These are phyloP conservation scores for Aspergillus indologenus DNA, from an alignment of 495 filamentous ascomycete species.

Conservation along the genomic window DNA sequence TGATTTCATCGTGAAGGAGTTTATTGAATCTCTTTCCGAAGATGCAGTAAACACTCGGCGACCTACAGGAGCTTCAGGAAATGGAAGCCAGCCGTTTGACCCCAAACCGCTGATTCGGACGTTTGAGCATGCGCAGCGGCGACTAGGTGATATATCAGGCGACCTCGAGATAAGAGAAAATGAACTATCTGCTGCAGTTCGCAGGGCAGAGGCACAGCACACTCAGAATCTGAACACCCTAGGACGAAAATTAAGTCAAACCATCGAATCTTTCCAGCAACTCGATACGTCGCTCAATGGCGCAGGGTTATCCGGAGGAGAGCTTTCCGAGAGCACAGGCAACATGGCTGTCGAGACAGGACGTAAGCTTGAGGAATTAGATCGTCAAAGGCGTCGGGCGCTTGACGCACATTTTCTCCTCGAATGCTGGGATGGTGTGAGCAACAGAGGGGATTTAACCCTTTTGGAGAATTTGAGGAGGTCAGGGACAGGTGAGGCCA, in stretches of 20 bases:
- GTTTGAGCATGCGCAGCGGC: slow-evolving; percentile 83
- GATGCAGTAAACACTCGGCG: slow-evolving; percentile 75
- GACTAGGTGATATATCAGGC: slow-evolving; percentile 76
- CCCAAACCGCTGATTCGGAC: slow-evolving; percentile 95
- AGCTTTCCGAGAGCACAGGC: slow-evolving; percentile 63
- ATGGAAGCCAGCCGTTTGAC: slow-evolving; percentile 77
- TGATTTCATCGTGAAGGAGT: slow-evolving; percentile 97
- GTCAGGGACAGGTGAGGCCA: slow-evolving; percentile 77
- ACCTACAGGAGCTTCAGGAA: slow-evolving; percentile 43
- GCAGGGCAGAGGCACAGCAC: slow-evolving; percentile 89
- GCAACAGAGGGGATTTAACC: slow-evolving; percentile 75
- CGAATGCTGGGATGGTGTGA: slow-evolving; percentile 93
- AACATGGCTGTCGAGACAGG: slow-evolving; percentile 93
- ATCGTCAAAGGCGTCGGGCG: slow-evolving; percentile 84
- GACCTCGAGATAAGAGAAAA: slow-evolving; percentile 84
- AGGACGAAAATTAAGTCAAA: slow-evolving; percentile 82
- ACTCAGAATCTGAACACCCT: slow-evolving; percentile 81
- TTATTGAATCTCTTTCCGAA: slow-evolving; percentile 90
- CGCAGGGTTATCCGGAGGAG: slow-evolving; percentile 38
- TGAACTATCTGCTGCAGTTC: slow-evolving; percentile 82
- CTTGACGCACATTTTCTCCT: slow-evolving; percentile 92
- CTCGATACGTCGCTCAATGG: slow-evolving; percentile 75
- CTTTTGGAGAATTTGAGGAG: slow-evolving; percentile 76
- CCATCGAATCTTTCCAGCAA: slow-evolving; percentile 84
- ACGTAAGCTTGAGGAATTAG: slow-evolving; percentile 86